These are phyloP conservation scores for Paraconiothyrium brasiliense DNA, from an alignment of 2,329 filamentous ascomycete genomes.

Conservation along the genomic window DNA sequence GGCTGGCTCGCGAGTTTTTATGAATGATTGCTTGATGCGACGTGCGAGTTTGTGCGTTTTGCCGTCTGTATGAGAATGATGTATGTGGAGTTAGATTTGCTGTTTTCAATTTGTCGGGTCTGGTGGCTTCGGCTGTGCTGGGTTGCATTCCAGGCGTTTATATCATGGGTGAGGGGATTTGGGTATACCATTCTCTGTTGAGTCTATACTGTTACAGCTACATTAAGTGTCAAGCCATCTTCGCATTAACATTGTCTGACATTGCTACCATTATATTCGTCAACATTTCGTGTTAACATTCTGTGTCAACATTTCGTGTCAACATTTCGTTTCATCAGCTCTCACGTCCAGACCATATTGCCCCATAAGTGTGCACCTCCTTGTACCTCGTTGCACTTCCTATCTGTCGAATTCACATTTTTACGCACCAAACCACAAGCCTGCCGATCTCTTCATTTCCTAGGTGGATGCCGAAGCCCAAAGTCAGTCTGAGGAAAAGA, in stretches of 20 bases:
- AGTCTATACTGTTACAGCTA: background rate
- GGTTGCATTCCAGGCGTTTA: slow-evolving; percentile 11
- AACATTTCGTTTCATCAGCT: background rate
- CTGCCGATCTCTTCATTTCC: slow-evolving; percentile 41
- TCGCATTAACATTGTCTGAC: background rate
- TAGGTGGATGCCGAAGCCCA: slow-evolving; percentile 65
- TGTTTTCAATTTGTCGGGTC: background rate
- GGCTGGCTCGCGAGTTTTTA: background rate
- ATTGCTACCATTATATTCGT: background rate
- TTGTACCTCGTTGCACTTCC: background rate
- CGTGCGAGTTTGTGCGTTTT: slow-evolving; percentile 1
- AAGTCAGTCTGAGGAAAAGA: slow-evolving; percentile 61
- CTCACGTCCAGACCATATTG: background rate
- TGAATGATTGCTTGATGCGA: background rate
- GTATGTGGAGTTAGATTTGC: slow-evolving; percentile 25
- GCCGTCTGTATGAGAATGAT: slow-evolving; percentile 29
- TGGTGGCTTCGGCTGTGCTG: background rate
- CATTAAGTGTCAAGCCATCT: background rate
- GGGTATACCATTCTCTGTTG: slow-evolving; percentile 18
- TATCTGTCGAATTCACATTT: slow-evolving; percentile 22
- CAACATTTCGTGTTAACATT: too few species aligned
- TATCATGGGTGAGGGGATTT: background rate
- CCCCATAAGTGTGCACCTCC: background rate
- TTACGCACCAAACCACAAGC: slow-evolving; percentile 45
- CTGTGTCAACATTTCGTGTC: background rate